These are phyloP conservation scores for Fonsecaea multimorphosa DNA, from an alignment of 2,329 filamentous ascomycete species.

Conservation along the genomic window DNA sequence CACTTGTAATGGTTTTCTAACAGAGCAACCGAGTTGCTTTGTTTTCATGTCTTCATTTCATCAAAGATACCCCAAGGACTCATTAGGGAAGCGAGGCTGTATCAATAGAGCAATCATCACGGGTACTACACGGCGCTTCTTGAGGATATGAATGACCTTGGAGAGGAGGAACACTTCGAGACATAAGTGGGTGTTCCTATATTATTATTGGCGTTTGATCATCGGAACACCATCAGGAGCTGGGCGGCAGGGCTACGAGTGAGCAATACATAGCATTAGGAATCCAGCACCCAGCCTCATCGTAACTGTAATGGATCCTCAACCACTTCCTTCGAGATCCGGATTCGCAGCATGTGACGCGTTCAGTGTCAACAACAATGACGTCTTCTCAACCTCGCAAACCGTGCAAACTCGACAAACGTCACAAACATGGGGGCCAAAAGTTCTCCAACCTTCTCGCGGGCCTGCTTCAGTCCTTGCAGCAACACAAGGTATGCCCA, in stretches of 20 bases:
- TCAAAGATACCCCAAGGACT: conserved; percentile 39
- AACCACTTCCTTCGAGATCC: neutral
- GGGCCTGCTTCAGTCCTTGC: neutral
- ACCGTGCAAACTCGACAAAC: conserved; percentile 31
- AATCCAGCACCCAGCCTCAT: neutral
- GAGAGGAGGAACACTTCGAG: conserved; percentile 19
- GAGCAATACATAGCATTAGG: conserved; percentile 10
- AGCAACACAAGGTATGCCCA: neutral
- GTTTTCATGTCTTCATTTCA: conserved; percentile 25
- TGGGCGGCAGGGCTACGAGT: neutral
- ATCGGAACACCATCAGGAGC: neutral
- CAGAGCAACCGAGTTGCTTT: conserved; percentile 14
- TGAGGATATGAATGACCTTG: conserved; percentile 69
- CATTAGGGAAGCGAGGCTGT: conserved; percentile 40
- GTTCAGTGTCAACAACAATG: conserved; percentile 26
- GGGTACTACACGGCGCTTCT: conserved; percentile 36
- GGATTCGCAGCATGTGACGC: conserved; percentile 30
- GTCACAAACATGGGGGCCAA: conserved; percentile 9
- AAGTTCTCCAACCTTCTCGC: neutral
- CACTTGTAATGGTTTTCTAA: conserved; percentile 20
- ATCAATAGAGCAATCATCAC: conserved; percentile 27
- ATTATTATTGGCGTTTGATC: conserved; percentile 9
- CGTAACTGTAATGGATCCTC: neutral
- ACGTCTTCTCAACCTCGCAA: conserved; percentile 13
- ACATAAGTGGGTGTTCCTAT: conserved; percentile 8